Evolutionary conservation across 306 rosid genomes (phyloP).

Genomic region (Neltuma alba): DNA sequence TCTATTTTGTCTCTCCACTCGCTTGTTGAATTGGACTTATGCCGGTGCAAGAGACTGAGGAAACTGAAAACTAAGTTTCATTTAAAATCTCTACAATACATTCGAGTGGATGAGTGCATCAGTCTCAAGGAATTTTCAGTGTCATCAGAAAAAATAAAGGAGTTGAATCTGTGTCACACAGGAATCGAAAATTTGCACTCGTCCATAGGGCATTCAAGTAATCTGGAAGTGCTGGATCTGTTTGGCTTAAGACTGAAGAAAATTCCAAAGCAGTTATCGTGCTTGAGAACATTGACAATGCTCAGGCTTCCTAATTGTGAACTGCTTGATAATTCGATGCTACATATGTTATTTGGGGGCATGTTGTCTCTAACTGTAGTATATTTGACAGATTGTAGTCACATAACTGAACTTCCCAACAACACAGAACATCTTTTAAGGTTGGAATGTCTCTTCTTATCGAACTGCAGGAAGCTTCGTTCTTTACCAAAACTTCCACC

Average conservation of each 20-base stretch:
- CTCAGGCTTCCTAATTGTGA: neutral
- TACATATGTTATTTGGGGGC: neutral
- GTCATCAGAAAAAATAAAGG: neutral
- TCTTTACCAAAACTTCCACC: slow-evolving; percentile 33
- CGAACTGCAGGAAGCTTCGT: neutral
- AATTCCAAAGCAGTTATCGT: neutral
- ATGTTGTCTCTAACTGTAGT: neutral
- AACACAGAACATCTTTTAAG: neutral
- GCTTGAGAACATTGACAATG: neutral
- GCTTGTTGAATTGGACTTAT: neutral
- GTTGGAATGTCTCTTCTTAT: neutral
- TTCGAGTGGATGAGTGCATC: neutral
- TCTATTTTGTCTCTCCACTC: slow-evolving; percentile 1
- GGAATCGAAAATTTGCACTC: neutral
- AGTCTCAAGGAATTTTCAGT: slow-evolving; percentile 3
- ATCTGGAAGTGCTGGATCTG: neutral
- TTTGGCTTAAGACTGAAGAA: neutral
- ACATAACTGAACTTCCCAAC: slow-evolving; percentile 4
- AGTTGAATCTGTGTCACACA: neutral
- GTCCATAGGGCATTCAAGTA: neutral
- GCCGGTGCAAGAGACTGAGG: neutral
- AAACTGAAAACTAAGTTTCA: neutral
- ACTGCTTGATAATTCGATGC: neutral
- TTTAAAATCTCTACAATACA: slow-evolving; percentile 7
- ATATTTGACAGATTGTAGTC: neutral